A percentile compares a stretch with the other conserved stretches of the same genome.
Conservation (phyloP, 83 land plant species). For the Picea mariana region DNA sequence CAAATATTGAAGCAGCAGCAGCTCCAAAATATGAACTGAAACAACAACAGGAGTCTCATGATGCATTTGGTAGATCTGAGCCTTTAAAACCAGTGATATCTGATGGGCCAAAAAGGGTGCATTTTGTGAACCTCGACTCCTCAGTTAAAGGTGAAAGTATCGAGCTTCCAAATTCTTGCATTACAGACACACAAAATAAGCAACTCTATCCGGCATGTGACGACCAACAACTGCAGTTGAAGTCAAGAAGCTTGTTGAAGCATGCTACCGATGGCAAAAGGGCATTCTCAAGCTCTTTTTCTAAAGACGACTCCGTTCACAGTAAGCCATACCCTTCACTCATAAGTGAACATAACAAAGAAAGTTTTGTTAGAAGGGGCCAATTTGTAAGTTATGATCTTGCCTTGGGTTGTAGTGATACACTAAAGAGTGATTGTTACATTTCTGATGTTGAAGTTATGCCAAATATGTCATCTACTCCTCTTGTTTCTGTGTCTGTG, state of each 20-base stretch:
- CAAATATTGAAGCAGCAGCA: slow-evolving; percentile 3
- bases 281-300: background rate
- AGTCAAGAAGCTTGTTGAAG: slow-evolving; percentile 12
- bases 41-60: background rate
- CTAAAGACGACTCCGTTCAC: slow-evolving; percentile 4
- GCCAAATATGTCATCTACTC: slow-evolving; percentile 12
- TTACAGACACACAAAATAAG: background rate
- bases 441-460: slow-evolving; percentile 5
- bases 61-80: background rate
- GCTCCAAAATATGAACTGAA: background rate
- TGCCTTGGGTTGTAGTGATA: slow-evolving; percentile 10
- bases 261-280: background rate
- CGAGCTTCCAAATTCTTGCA: slow-evolving; percentile 3
- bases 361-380: slow-evolving; percentile 1
- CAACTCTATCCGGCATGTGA: background rate
- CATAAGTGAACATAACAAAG: slow-evolving; percentile 7
- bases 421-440: background rate
- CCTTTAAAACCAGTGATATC: slow-evolving; percentile 1
- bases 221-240: background rate
- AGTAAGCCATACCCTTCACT: background rate
- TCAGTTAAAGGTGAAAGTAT: background rate
- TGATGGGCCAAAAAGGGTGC: slow-evolving; percentile 9
- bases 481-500: slow-evolving; percentile 13
- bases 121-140: slow-evolving; percentile 3
- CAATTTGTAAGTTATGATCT: background rate